phyloP scores from a whole-genome alignment of 2,329 filamentous ascomycete genomes.

The Epichloe uncinata region DNA sequence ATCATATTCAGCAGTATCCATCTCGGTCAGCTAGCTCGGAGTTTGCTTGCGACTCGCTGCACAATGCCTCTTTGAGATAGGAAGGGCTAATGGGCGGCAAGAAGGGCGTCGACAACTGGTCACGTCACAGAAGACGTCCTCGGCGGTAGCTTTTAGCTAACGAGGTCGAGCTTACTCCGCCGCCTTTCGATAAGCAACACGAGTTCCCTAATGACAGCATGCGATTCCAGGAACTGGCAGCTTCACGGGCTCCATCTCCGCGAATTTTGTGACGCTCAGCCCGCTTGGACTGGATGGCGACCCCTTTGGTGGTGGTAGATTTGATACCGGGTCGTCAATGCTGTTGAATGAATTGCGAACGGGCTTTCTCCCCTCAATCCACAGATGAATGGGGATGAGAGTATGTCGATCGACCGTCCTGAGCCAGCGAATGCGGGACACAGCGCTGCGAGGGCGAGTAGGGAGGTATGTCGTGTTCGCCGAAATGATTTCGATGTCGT shows the following conservation, averaged over 20 bases:
- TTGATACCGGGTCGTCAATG: not conserved
- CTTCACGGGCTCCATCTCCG: conserved; percentile 28
- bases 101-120: conserved; percentile 8
- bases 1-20: conserved; percentile 51
- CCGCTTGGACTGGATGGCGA: not conserved
- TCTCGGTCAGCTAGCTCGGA: conserved; percentile 29
- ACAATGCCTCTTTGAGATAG: conserved; percentile 2
- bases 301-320: not conserved
- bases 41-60: not conserved
- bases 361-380: not conserved
- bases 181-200: not conserved
- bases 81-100: not conserved
- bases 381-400: not conserved
- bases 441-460: not conserved
- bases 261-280: conserved; percentile 12
- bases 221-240: conserved; percentile 11
- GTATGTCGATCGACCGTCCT: not conserved
- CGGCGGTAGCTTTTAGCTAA: conserved; percentile 7
- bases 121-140: conserved; percentile 1
- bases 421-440: not conserved
- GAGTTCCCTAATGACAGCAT: conserved; percentile 5
- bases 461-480: not conserved
- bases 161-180: conserved; percentile 6
- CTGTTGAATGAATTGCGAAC: not conserved
- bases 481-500: conserved; percentile 1